Evolutionary conservation across 2,329 filamentous ascomycete species (phyloP).

Genomic region (Colletotrichum sp.): DNA sequence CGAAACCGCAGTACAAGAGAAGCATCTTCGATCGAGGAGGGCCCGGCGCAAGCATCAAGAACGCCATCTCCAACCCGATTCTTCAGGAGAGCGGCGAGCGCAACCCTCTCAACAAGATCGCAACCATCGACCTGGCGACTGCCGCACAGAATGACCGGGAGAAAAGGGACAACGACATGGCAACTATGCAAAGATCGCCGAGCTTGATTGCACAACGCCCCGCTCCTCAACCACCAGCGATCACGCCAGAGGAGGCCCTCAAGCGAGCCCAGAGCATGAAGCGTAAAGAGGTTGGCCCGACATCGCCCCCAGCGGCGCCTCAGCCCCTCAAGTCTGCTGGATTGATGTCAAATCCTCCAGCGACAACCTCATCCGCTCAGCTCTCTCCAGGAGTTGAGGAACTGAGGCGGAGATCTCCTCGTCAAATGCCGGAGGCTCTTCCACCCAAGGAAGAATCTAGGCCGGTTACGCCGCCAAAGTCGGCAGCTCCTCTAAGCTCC

Average conservation of each 20-base stretch:
- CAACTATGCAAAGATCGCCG: slow-evolving; percentile 30
- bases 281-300: slow-evolving; percentile 38
- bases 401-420: slow-evolving; percentile 57
- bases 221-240: slow-evolving; percentile 38
- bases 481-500: not conserved
- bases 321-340: slow-evolving; percentile 24
- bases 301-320: slow-evolving; percentile 11
- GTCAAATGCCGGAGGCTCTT: slow-evolving; percentile 33
- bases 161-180: slow-evolving; percentile 37
- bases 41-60: slow-evolving; percentile 34
- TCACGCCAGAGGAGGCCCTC: slow-evolving; percentile 36
- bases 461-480: not conserved
- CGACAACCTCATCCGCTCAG: slow-evolving; percentile 51
- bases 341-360: slow-evolving; percentile 36
- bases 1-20: slow-evolving; percentile 28
- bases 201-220: slow-evolving; percentile 38
- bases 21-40: slow-evolving; percentile 29
- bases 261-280: slow-evolving; percentile 39
- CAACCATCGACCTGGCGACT: slow-evolving; percentile 54
- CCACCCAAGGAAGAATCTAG: not conserved
- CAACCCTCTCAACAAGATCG: slow-evolving; percentile 49
- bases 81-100: slow-evolving; percentile 36
- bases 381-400: slow-evolving; percentile 56
- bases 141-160: slow-evolving; percentile 52
- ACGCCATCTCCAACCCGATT: slow-evolving; percentile 57